Evolutionary conservation across 1,139 yeast genomes (phyloP), one percentile per base, ranked within the genome.

Genomic region (Schwanniomyces etchellsii): DNA sequence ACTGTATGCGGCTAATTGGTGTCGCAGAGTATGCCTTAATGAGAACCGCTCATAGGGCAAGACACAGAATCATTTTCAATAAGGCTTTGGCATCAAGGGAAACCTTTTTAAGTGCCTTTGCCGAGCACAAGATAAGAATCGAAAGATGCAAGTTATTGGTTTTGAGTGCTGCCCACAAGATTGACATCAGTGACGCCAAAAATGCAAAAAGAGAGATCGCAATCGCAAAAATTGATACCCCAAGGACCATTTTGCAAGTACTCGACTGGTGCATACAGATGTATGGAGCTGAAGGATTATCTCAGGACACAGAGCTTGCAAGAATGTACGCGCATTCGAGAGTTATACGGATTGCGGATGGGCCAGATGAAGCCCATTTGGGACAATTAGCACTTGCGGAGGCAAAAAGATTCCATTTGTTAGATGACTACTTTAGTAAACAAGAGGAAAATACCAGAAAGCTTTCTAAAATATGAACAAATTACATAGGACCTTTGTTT

Each of bases 361-460:
- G 86, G 5, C 86, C 88, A 2, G 86, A 79, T 55, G 86, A 79
- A 54, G 81, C 81, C 5, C 85, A 80, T 50, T 58, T 76, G 51
- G 60, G 62, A 41, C 85, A 78, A 53, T 61, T 79, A 43, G 84
- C 75, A 7, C 59, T 74, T 34, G 51, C 57, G 27, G 71, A 68
- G 36, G 55, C 63, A 20, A 64, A 64, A 43, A 44, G 44, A 31
- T 64, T 60, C 31, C 38, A 43, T 5, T 36, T 40, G 12, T 61
- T 59, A 14, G 68, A 63, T 36, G 48, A 46, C 25, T 67, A 49
- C 39, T 67, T 67, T 38, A 55, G 42, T 10, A 39, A 37, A 13
- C 39, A 42, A 32, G 60, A 52, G 3, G 34, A 34, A 5, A 47
- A 54, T 28, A 42, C 41, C 27, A 43, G 33, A 5, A 48, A 36